phyloP scores from a whole-genome alignment of 2,329 filamentous ascomycete species.

The Aspergillus piperis region DNA sequence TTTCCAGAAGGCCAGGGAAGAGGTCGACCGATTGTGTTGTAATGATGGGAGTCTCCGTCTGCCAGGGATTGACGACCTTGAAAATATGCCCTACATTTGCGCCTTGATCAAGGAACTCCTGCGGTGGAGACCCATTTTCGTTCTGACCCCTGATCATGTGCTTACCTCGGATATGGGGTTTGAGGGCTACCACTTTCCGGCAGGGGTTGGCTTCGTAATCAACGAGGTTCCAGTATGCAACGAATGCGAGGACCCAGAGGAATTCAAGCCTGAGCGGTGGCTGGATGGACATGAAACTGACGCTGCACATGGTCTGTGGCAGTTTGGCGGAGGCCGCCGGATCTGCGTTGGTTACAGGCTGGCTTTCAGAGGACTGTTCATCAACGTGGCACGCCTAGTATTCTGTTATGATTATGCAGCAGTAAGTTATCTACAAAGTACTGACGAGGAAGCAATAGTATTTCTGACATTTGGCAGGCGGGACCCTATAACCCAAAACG shows the following conservation, averaged over 20 bases:
- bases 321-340: constrained; percentile 40
- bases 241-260: constrained; percentile 32
- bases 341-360: constrained; percentile 39
- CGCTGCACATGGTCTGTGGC: constrained; percentile 33
- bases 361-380: constrained; percentile 33
- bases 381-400: constrained; percentile 32
- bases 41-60: constrained; percentile 13
- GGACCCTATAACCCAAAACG: constrained; percentile 19
- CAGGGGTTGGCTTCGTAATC: constrained; percentile 35
- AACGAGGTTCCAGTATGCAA: constrained; percentile 34
- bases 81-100: constrained; percentile 27
- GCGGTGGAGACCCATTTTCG: constrained; percentile 33
- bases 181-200: constrained; percentile 32
- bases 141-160: constrained; percentile 27
- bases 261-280: constrained; percentile 41
- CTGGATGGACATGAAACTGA: constrained; percentile 36
- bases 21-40: constrained; percentile 3
- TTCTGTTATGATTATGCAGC: constrained; percentile 30
- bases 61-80: constrained; percentile 26
- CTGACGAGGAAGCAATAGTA: too few species aligned
- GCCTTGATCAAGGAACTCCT: constrained; percentile 33
- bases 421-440: background rate
- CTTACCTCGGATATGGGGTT: constrained; percentile 30
- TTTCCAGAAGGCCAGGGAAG: constrained; percentile 24
- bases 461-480: constrained; percentile 10